These are phyloP conservation scores for Nemania sp. DNA, from an alignment of 2,329 filamentous ascomycete species.

Conservation along the genomic window DNA sequence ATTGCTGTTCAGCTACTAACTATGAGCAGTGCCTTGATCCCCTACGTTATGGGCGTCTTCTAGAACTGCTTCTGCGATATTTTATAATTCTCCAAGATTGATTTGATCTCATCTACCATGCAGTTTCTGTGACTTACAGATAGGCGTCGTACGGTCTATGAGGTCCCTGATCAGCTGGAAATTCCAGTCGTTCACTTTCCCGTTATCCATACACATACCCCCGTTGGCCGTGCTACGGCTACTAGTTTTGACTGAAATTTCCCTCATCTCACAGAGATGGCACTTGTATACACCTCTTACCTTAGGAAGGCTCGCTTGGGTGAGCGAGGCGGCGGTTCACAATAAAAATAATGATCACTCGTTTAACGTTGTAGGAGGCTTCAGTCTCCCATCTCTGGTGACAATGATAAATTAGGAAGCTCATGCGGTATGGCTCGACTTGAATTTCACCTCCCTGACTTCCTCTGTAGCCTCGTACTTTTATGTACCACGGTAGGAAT, in stretches of 20 bases:
- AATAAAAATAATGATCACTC: conserved; percentile 42
- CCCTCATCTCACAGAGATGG: conserved; percentile 28
- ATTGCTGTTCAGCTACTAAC: conserved; percentile 23
- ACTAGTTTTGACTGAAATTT: conserved; percentile 33
- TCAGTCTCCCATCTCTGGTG: conserved; percentile 5
- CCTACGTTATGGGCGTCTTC: conserved; percentile 65
- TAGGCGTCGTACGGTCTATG: conserved; percentile 15
- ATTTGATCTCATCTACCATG: conserved; percentile 25
- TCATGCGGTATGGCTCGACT: background rate
- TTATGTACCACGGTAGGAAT: background rate
- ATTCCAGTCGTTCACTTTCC: conserved; percentile 27
- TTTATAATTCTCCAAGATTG: conserved; percentile 33
- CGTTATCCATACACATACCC: conserved; percentile 38
- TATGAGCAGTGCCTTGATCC: conserved; percentile 57
- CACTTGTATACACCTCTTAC: conserved; percentile 39
- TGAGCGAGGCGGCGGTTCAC: conserved; percentile 28
- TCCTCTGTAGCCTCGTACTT: background rate
- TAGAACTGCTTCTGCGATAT: conserved; percentile 45
- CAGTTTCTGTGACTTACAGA: conserved; percentile 5
- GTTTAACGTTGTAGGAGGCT: conserved; percentile 14
- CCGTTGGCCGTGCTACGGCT: conserved; percentile 32
- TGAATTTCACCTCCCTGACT: background rate
- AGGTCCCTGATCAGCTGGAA: conserved; percentile 26
- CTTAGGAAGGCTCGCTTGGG: conserved; percentile 30
- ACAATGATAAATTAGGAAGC: conserved; percentile 14